Percentiles rank a stretch among this genome's conserved stretches.
phyloP scores from a whole-genome alignment of 768 basidiomycete species.

The Tulasnella sp. region DNA sequence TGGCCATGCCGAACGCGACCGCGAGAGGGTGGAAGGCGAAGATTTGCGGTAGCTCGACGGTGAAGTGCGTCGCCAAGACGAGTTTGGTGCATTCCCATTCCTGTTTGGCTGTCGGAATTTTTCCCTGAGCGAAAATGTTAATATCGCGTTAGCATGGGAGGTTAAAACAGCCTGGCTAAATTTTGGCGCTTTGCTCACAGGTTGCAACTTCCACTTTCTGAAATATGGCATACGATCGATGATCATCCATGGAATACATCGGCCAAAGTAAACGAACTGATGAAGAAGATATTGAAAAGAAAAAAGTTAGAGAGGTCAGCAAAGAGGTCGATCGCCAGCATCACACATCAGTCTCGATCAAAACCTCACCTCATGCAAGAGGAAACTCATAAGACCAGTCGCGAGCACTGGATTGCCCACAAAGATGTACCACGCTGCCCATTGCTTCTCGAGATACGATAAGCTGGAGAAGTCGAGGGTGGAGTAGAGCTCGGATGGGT shows the following conservation, averaged over 20 bases:
- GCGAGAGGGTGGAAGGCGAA: conserved; percentile 88
- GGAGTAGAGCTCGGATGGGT: conserved; percentile 15
- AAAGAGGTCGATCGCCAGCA: not conserved
- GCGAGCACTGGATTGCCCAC: conserved; percentile 86
- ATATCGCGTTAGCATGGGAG: not conserved
- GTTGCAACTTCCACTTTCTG: conserved; percentile 86
- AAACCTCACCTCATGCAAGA: conserved; percentile 77
- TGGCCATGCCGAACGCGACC: conserved; percentile 76
- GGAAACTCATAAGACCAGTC: conserved; percentile 85
- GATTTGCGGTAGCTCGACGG: conserved; percentile 84
- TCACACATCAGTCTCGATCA: not conserved
- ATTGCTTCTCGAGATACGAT: conserved; percentile 49
- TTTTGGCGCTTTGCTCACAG: conserved; percentile 27
- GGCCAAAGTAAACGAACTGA: conserved; percentile 95
- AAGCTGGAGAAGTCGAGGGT: conserved; percentile 16
- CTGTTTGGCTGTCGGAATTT: conserved; percentile 65
- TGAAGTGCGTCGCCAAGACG: conserved; percentile 91
- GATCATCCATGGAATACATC: conserved; percentile 89
- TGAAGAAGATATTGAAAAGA: too few relatives aligned
- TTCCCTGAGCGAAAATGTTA: conserved; percentile 29
- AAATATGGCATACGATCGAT: conserved; percentile 93
- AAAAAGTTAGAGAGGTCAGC: conserved; percentile 1
- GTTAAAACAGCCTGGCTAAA: not conserved
- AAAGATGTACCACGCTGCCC: conserved; percentile 77
- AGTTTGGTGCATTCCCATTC: conserved; percentile 95